Base-by-base conservation (phyloP, 129 eudicot species). In the Scalesia atractyloides region DNA sequence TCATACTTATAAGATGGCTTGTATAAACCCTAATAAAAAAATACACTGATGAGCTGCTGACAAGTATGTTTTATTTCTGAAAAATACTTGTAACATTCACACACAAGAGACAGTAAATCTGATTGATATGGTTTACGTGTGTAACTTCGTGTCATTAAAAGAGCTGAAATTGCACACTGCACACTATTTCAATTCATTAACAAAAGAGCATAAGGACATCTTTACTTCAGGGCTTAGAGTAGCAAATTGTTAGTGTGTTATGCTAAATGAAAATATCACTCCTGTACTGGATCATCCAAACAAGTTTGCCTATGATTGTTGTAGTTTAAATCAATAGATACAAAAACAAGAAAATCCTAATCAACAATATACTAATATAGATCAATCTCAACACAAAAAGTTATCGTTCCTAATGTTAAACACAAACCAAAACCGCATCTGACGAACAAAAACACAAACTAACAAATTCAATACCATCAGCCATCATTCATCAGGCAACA, bases 1-100 rank as follows among this genome's bases (percentile, higher is more conserved):
- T 85, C 47, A 79, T 73, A 83, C 82, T 77, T 87, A 51, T 76
- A 74, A 8, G 88, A 73, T 19, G 85, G 81, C 75, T 63, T 82
- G 64, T 64, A 78, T 22, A 79, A 62, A 53, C 83, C 90, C 98
- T 92, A 81, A 65, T 58, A 77, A 79, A 19, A 39, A 70, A 64
- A 34, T 14, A 61, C 44, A 37, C 52, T n/a, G 17, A 61, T 39
- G 36, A 69, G 53, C 49, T 76, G 50, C 41, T 9, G 44, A 36
- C 22, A 33, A 47, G 17, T 9, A 61, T 16, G 61, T 17, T 48
- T 39, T 1, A 44, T 15, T 24, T 9, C 59, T 4, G 9, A 54
- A 56, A 68, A 15, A 17, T 65, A 68, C 43, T 48, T 68, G 62
- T 19, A 67, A 67, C 8, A 59, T 26, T 59, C 18, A 2, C 59